Evolutionary conservation across 1,139 yeast species (phyloP).

Genomic region (Meyerozyma elateridarum): DNA sequence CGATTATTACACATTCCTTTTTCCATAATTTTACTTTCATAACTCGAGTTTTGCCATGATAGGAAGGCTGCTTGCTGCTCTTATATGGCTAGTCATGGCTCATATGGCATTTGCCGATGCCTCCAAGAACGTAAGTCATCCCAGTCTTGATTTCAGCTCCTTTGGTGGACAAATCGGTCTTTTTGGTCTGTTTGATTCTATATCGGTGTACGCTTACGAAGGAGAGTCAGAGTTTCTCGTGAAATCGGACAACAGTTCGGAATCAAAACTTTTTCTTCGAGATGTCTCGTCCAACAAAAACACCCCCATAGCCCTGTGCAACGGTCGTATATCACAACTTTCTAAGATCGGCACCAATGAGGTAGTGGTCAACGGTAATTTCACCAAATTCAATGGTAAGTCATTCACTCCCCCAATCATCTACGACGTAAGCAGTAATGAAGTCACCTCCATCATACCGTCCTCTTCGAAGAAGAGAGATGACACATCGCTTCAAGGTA

Average conservation of each 20-base stretch:
- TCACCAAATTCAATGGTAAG: constrained; percentile 29
- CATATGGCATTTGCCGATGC: constrained; percentile 9
- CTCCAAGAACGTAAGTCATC: constrained; percentile 17
- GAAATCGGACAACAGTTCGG: constrained; percentile 9
- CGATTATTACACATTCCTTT: no score
- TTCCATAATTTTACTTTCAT: no score
- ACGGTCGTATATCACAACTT: constrained; percentile 31
- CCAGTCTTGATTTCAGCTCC: constrained; percentile 26
- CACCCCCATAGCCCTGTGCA: constrained; percentile 24
- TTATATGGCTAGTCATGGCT: constrained; percentile 1
- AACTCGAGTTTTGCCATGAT: no score
- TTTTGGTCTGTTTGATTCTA: constrained; percentile 60
- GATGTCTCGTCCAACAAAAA: constrained; percentile 26
- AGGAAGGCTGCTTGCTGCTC: not conserved
- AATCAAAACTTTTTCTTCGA: constrained; percentile 27
- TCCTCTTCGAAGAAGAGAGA: constrained; percentile 19
- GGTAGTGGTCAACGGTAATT: constrained; percentile 44
- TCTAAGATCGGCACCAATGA: constrained; percentile 23
- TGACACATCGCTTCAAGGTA: constrained; percentile 37
- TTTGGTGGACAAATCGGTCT: constrained; percentile 48
- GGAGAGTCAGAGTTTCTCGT: constrained; percentile 15
- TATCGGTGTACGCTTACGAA: constrained; percentile 51
- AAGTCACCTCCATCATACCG: constrained; percentile 34
- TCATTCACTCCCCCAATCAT: constrained; percentile 49
- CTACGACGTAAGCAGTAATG: constrained; percentile 45